A percentile compares a stretch with the other conserved stretches of the same genome.
Conservation (phyloP, 2,329 filamentous ascomycete species). For the Emericellopsis atlantica region DNA sequence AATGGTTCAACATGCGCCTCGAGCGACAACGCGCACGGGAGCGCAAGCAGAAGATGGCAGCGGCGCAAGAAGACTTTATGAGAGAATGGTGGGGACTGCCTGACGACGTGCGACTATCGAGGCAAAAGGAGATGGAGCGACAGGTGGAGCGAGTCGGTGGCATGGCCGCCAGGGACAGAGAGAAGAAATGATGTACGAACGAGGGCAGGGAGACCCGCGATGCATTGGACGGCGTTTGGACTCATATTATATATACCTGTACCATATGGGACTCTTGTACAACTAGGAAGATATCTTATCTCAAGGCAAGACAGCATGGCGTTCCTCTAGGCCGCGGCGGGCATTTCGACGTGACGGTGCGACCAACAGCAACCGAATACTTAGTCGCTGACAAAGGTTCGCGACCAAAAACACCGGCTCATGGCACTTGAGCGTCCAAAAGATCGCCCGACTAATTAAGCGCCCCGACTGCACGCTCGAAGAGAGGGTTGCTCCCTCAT, state of each 20-base stretch:
- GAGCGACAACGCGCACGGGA: conserved; percentile 58
- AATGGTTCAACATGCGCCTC: conserved; percentile 77
- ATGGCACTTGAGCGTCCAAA: no score
- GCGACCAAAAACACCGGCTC: no score
- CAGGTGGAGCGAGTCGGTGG: conserved; percentile 43
- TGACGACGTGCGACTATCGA: conserved; percentile 37
- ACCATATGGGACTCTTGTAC: no score
- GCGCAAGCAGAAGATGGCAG: conserved; percentile 43
- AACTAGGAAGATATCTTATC: no score
- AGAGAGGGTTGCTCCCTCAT: conserved; percentile 2
- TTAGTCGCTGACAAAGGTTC: no score
- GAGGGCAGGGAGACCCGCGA: background rate
- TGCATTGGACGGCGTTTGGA: no score
- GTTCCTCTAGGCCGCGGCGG: no score
- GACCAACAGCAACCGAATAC: no score
- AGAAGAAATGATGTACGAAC: conserved; percentile 1
- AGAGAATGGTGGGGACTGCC: conserved; percentile 57
- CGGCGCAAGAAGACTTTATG: conserved; percentile 52
- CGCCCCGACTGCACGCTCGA: conserved; percentile 1
- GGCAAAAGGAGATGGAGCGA: conserved; percentile 34
- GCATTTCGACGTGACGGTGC: no score
- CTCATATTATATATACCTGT: no score
- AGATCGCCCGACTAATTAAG: no score
- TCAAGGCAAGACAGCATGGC: no score
- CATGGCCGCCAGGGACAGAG: conserved; percentile 24